Percentiles rank a stretch among this genome's conserved stretches.
These are phyloP conservation scores for Datisca glomerata DNA, from an alignment of 306 rosid genomes.

Conservation along the genomic window DNA sequence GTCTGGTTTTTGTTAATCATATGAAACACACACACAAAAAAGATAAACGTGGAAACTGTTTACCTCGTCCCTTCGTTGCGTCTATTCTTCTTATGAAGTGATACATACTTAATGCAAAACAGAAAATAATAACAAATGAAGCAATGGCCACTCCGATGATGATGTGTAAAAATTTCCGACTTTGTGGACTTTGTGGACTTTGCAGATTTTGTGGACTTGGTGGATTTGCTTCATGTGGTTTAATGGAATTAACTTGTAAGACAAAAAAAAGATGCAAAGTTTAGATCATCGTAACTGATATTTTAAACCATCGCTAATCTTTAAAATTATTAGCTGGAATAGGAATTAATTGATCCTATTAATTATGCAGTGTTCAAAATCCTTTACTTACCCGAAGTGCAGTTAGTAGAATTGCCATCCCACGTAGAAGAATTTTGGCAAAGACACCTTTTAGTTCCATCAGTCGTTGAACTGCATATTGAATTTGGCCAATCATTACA, in stretches of 20 bases:
- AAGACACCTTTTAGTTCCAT: conserved; percentile 17
- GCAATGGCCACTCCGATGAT: not conserved
- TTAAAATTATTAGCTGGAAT: too few relatives aligned
- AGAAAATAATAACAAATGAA: not conserved
- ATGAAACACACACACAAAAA: not conserved
- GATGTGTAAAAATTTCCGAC: not conserved
- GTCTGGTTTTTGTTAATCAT: not conserved
- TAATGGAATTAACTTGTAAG: too few relatives aligned
- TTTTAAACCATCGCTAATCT: too few relatives aligned
- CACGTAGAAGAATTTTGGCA: conserved; percentile 17
- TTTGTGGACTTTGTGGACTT: not conserved
- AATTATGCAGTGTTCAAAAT: not conserved
- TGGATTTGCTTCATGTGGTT: too few relatives aligned
- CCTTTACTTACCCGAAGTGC: conserved; percentile 12
- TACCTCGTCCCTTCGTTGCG: conserved; percentile 10
- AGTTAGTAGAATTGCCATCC: conserved; percentile 13
- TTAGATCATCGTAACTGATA: too few relatives aligned
- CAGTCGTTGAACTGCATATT: conserved; percentile 9
- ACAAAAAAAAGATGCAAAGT: too few relatives aligned
- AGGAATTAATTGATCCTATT: too few relatives aligned
- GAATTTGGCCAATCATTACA: conserved; percentile 30
- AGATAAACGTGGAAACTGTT: not conserved
- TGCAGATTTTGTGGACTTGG: not conserved
- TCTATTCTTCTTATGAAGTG: conserved; percentile 1
- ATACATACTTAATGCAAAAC: not conserved